These are phyloP conservation scores for Erodium texanum DNA, from an alignment of 441 rosid genomes.

Conservation along the genomic window DNA sequence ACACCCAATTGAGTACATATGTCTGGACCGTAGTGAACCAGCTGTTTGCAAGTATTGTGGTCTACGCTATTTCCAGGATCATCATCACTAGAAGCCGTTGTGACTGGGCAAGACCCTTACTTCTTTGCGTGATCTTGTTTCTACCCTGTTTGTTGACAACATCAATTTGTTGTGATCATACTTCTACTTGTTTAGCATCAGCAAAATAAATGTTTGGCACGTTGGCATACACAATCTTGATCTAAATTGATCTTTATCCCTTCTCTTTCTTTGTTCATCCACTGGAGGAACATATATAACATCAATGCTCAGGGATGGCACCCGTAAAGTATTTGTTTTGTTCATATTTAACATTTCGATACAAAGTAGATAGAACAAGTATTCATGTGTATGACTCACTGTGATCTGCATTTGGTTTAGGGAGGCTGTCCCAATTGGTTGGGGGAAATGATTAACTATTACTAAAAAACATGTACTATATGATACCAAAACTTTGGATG, in stretches of 20 bases:
- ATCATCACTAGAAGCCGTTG: constrained; percentile 53
- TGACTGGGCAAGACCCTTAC: not conserved
- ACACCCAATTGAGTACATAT: constrained; percentile 94
- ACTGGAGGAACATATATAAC: too few species aligned
- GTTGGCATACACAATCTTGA: not conserved
- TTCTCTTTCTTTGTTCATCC: not conserved
- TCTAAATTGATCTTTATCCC: not conserved
- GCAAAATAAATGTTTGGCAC: constrained; percentile 11
- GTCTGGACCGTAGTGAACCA: constrained; percentile 78
- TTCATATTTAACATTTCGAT: too few species aligned
- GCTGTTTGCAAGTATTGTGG: constrained; percentile 96
- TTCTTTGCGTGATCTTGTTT: not conserved
- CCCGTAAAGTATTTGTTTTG: too few species aligned
- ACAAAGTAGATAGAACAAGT: too few species aligned
- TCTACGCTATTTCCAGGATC: constrained; percentile 80
- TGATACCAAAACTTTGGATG: too few species aligned
- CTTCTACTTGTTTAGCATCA: not conserved
- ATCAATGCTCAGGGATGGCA: too few species aligned
- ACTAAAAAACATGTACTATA: too few species aligned
- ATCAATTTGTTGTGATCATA: not conserved
- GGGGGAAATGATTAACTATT: too few species aligned
- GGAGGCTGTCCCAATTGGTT: too few species aligned
- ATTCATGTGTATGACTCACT: too few species aligned
- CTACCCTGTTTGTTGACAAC: constrained; percentile 1
- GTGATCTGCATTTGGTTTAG: too few species aligned